Evolutionary conservation across 2,329 filamentous ascomycete genomes (phyloP).

Genomic region (Fusarium sp.): DNA sequence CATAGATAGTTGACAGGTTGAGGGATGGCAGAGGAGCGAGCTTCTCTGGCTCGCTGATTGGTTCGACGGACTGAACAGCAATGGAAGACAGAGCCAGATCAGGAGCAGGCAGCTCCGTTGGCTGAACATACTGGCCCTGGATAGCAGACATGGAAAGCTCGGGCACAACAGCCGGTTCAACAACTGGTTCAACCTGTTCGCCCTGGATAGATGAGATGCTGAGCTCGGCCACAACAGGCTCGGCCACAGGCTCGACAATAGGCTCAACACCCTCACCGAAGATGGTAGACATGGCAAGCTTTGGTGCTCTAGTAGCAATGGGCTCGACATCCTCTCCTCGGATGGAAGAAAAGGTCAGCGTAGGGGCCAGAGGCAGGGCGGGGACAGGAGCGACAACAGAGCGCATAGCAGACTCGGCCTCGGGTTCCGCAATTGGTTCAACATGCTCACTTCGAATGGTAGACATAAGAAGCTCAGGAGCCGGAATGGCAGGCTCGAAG

Average conservation of each 20-base stretch:
- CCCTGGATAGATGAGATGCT: conserved; percentile 37
- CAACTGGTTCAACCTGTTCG: conserved; percentile 45
- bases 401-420: conserved; percentile 14
- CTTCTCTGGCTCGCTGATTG: conserved; percentile 52
- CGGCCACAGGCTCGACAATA: conserved; percentile 16
- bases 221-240: conserved; percentile 33
- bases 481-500: conserved; percentile 14
- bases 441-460: conserved; percentile 40
- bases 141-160: conserved; percentile 43
- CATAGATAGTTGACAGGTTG: conserved; percentile 50
- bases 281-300: conserved; percentile 34
- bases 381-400: conserved; percentile 19
- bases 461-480: conserved; percentile 37
- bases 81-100: conserved; percentile 51
- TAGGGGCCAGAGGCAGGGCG: conserved; percentile 30
- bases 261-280: conserved; percentile 33
- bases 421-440: conserved; percentile 34
- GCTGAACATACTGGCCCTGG: conserved; percentile 46
- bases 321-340: conserved; percentile 44
- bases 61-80: conserved; percentile 49
- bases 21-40: conserved; percentile 49
- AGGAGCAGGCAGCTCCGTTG: conserved; percentile 32
- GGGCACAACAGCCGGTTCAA: conserved; percentile 23
- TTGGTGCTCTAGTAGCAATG: conserved; percentile 16
- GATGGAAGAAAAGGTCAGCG: conserved; percentile 39